phyloP scores from a whole-genome alignment of 345 rosid genomes.

The Boechera stricta region DNA sequence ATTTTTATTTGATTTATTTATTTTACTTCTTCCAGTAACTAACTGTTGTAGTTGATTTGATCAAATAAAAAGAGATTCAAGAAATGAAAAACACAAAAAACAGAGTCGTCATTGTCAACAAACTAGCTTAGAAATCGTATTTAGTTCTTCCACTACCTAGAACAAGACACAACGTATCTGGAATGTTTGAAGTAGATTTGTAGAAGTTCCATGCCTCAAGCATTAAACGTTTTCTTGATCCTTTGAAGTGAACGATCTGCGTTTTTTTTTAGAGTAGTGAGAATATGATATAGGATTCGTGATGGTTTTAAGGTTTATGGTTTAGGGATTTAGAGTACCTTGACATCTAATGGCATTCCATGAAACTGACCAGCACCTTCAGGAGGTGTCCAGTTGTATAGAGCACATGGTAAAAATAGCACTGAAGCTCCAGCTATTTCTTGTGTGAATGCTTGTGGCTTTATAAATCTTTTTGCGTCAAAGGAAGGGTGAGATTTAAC shows the following conservation, averaged over 20 bases:
- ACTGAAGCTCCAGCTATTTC: conserved; percentile 66
- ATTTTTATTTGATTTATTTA: conserved; percentile 23
- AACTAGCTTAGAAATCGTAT: conserved; percentile 65
- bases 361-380: conserved; percentile 99
- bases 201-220: conserved; percentile 92
- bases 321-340: conserved; percentile 53
- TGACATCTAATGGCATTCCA: conserved; percentile 95
- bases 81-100: neutral
- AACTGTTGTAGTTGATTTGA: conserved; percentile 27
- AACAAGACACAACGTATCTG: conserved; percentile 85
- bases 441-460: conserved; percentile 63
- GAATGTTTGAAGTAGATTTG: conserved; percentile 56
- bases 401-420: conserved; percentile 79
- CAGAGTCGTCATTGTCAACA: neutral
- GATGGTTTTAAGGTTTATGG: neutral
- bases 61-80: conserved; percentile 18
- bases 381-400: conserved; percentile 97
- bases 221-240: conserved; percentile 96
- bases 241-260: conserved; percentile 94
- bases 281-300: neutral
- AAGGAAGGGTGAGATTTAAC: conserved; percentile 66
- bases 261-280: neutral
- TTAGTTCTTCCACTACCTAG: conserved; percentile 88
- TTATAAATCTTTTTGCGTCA: conserved; percentile 69
- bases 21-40: conserved; percentile 4